phyloP scores from a whole-genome alignment of 2,329 filamentous ascomycete genomes.

The Paecilomyces fulvus region DNA sequence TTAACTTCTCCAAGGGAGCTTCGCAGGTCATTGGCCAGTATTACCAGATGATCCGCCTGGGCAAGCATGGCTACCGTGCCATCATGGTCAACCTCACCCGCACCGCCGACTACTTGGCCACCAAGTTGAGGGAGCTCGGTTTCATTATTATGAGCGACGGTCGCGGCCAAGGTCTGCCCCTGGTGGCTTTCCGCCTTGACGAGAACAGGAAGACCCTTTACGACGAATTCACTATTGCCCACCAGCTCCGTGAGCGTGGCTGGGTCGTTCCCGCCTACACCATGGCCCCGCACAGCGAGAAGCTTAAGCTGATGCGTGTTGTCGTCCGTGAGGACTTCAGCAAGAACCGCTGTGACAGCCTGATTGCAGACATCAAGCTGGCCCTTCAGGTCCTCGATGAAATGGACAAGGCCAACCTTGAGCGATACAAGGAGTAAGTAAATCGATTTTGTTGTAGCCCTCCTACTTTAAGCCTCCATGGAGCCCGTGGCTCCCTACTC shows the following conservation, averaged over 20 bases:
- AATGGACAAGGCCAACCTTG: slow-evolving; percentile 64
- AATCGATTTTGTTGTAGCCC: neutral
- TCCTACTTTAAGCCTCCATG: neutral
- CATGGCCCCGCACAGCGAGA: slow-evolving; percentile 80
- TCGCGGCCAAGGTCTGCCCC: slow-evolving; percentile 68
- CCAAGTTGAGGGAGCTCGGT: slow-evolving; percentile 62
- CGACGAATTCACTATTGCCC: slow-evolving; percentile 72
- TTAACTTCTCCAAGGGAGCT: slow-evolving; percentile 95
- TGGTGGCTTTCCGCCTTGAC: slow-evolving; percentile 79
- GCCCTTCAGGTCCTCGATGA: slow-evolving; percentile 62
- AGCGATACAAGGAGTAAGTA: slow-evolving; percentile 57
- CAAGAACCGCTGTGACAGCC: slow-evolving; percentile 67
- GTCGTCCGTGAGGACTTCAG: slow-evolving; percentile 92
- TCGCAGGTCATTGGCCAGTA: slow-evolving; percentile 95
- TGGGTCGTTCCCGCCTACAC: slow-evolving; percentile 97
- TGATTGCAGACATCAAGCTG: slow-evolving; percentile 71
- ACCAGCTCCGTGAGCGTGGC: slow-evolving; percentile 74
- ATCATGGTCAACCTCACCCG: slow-evolving; percentile 94
- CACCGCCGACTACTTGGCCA: slow-evolving; percentile 78
- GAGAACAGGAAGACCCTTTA: slow-evolving; percentile 49
- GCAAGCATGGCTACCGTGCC: slow-evolving; percentile 80
- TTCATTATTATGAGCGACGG: slow-evolving; percentile 85
- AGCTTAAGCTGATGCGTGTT: slow-evolving; percentile 83
- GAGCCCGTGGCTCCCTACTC: neutral
- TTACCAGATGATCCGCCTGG: slow-evolving; percentile 91